Evolutionary conservation across 2,329 filamentous ascomycete species (phyloP), one percentile per base, ranked within the genome.

Genomic region (Bipolaris oryzae): DNA sequence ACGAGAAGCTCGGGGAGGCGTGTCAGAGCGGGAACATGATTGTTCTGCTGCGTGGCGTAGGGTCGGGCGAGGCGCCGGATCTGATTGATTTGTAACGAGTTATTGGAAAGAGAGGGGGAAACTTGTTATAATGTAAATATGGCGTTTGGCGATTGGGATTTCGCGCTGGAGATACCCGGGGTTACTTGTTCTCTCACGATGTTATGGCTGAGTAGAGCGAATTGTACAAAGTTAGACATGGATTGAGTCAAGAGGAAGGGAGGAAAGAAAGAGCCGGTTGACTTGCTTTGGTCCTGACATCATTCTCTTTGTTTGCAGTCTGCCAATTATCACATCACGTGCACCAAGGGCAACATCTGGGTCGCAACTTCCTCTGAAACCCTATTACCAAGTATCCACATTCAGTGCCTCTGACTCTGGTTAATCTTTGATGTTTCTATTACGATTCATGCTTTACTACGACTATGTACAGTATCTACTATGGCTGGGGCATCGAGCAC

Each of bases 11-110:
- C 53, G 92, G 92, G 4, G 81, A 82, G 50, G 83, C 82, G 25
- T 80, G 96, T 56, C 85, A 86, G 62, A 93, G 85, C 64, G 95
- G 95, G 1, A 94, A 99, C 73, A 97, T 92, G 10, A 86, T 99
- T 62, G 92, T 98, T 21, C 74, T 99, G 68, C 70, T 99, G 50
- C 83, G 95, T 60, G 95, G 95, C 0, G 89, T 97, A 50, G 95
- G 95, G 0, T 87, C 96, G 55, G 85, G 90, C 53, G 78, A 85
- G 50, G 57, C 57, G 7, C 87, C 88, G 18, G 87, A 92, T 75
- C 76, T 93, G 67, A 90, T 92, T 59, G 83, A 89, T 61, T 45
- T 74, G 16, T 74, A 64, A 69, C 7, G n/a, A n/a, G 3, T 21
- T 21, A 18, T 11, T 11, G 11, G 5, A 33, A 10, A 15, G 10